Base-by-base conservation (phyloP, 148 eudicot species). In the Heliamphora exappendiculata region DNA sequence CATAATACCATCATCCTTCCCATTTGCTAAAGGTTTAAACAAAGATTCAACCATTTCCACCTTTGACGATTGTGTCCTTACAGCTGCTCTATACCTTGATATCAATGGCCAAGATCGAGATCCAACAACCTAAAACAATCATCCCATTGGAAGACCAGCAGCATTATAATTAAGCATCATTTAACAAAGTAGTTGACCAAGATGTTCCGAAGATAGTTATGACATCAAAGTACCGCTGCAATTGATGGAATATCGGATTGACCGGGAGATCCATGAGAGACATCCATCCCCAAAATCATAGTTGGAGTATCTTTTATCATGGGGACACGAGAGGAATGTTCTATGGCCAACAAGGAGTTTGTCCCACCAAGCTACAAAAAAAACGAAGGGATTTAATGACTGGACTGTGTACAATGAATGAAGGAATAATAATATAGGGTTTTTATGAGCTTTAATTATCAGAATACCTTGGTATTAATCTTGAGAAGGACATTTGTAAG, bases 251-350 rank as follows among this genome's bases (percentile, higher is more conserved):
- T 73, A 81, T 96, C 88, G 29, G 91, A 86, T 67, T 76, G 83
- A 76, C 97, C 94, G 74, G 97, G 91, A 66, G 94, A 84, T 49
- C 97, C 97, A 80, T 96, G 99, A 71, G 99, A 96, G 77, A 96
- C 98, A 75, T 91, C 99, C 91, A 96, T 89, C 37, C 99, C 99
- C 73, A 96, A 24, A 49, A 96, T 91, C 98, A 96, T 88, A 50
- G 98, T 96, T 50, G 99, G 99, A 62, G 87, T 80, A 81, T 93
- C 91, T 69, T 85, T 84, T 37, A 93, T 79, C 50, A 74, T 72
- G 47, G 98, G 99, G 42, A 96, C 71, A 71, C 76, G 59, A 62
- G 86, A 82, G 49, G 89, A 83, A 51, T 84, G 84, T 85, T 96
- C 99, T 51, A 85, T 80, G 57, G 89, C 90, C 82, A 96, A 85